phyloP scores from a whole-genome alignment of 2,329 filamentous ascomycete genomes.

The Myriosclerotinia scirpicola region DNA sequence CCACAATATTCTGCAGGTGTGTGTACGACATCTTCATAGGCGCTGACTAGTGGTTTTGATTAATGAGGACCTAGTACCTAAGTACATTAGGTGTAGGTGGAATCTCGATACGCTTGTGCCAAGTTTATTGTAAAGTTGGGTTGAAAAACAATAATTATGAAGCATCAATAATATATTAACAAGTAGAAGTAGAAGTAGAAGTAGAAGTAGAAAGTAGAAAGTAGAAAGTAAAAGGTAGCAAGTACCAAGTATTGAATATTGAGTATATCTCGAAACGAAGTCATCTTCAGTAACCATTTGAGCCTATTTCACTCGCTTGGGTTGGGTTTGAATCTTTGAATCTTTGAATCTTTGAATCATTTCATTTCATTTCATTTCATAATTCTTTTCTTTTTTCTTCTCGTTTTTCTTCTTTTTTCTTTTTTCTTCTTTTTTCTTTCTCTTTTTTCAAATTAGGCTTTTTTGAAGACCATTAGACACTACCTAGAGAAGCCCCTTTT shows the following conservation, averaged over 20 bases:
- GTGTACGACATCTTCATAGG: slow-evolving; percentile 9
- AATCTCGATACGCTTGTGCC: slow-evolving; percentile 10
- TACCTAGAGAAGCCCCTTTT: not conserved
- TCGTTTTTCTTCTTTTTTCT: too few species aligned
- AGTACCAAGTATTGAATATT: not conserved
- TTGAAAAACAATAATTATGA: not conserved
- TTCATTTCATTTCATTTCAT: too few species aligned
- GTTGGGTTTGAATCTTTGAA: not conserved
- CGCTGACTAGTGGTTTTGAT: slow-evolving; percentile 5
- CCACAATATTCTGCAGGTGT: slow-evolving; percentile 16
- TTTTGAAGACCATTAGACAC: not conserved
- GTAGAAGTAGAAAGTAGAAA: too few species aligned
- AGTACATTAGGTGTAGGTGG: not conserved
- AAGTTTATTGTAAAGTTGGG: not conserved
- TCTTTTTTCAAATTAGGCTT: not conserved
- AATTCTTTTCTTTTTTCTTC: too few species aligned
- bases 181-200: too few species aligned
- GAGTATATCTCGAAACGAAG: not conserved
- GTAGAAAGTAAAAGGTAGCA: too few species aligned
- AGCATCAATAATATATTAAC: too few species aligned
- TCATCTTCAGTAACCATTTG: not conserved
- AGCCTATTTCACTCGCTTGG: not conserved
- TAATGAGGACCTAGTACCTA: too few species aligned
- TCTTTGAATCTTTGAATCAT: not conserved
- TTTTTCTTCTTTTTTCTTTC: too few species aligned